Base-by-base conservation (phyloP, 2,329 filamentous ascomycete species). In the Colletotrichum tamarilloi region DNA sequence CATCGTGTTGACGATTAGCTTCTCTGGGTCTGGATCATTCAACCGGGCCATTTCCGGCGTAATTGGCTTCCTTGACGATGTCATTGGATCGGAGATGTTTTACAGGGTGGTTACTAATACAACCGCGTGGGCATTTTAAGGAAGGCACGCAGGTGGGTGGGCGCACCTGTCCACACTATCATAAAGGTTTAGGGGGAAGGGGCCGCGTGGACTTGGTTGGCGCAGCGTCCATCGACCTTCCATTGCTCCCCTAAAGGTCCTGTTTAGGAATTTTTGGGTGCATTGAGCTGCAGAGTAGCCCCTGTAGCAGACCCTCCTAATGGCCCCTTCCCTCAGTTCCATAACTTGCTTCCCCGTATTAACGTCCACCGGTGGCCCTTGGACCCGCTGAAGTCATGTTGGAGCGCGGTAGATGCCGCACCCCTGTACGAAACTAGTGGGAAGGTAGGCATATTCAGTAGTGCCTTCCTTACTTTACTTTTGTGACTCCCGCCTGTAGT, bases 191-290 rank as follows among this genome's bases (percentile, higher is more conserved):
- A 58, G 32, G 35, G 38, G 49, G 32, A 35, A 16, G 19, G 28
- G 46, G 68, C 49, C 68, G 68, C 63, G 68, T 71, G 68, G 68
- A 55, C 57, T 2, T 9, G 22, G 30, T 32, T n/a, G 62, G 55
- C 68, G 62, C 62, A 70, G 62, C 30, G 19, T n/a, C 42, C 19
- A 22, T 22, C 42, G 16, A 49, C 42, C 19, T n/a, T 42, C 38
- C 6, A 42, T 42, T 42, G 38, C 38, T 42, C 38, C 19, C 19
- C 42, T 22, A 11, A 22, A 58, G 32, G 63, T 12, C 6, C 12
- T 52, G 14, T 38, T 71, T 67, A 55, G 62, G 42, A 30, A 7
- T 7, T 14, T 35, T 49, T 30, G 14, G 32, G 63, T 14, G 46
- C 56, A 56, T 67, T 49, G 6, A 53, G 46, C 56, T 24, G 57